These are phyloP conservation scores for Agastache rugosa DNA, from an alignment of 257 asterid species.

Conservation along the genomic window DNA sequence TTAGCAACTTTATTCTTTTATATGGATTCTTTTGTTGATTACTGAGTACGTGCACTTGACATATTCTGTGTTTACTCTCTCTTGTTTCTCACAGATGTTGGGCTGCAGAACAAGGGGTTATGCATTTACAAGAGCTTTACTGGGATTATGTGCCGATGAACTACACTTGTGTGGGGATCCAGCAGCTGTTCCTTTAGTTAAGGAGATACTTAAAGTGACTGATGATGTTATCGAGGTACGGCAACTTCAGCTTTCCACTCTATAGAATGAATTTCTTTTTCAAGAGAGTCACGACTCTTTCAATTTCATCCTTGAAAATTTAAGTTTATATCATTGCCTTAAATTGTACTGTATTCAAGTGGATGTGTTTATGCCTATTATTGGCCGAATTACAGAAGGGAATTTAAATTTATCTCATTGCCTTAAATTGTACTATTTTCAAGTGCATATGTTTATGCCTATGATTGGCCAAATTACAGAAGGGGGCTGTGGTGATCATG, in stretches of 20 bases:
- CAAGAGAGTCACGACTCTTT: background rate
- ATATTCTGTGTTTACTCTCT: slow-evolving; percentile 22
- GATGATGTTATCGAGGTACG: slow-evolving; percentile 72
- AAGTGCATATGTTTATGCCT: background rate
- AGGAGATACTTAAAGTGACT: slow-evolving; percentile 87
- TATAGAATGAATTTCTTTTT: slow-evolving; percentile 20
- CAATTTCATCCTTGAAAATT: background rate
- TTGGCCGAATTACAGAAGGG: slow-evolving; percentile 18
- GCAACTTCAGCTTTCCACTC: slow-evolving; percentile 19
- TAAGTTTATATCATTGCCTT: background rate
- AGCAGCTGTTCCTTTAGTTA: slow-evolving; percentile 86
- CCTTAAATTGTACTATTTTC: background rate
- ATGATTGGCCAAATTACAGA: slow-evolving; percentile 18
- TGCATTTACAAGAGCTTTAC: slow-evolving; percentile 94
- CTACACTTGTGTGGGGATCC: slow-evolving; percentile 97
- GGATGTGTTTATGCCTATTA: background rate
- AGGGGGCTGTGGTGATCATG: background rate
- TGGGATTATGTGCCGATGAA: slow-evolving; percentile 91
- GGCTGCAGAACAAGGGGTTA: slow-evolving; percentile 84
- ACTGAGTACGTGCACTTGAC: background rate
- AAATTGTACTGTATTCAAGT: background rate
- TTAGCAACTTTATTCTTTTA: slow-evolving; percentile 12
- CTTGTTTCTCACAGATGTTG: slow-evolving; percentile 65
- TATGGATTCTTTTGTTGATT: background rate
- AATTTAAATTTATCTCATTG: background rate